Percentiles rank a stretch among this genome's conserved stretches.
These are phyloP conservation scores for Tetrapyrgos nigripes DNA, from an alignment of 1,284 basidiomycete genomes.

Conservation along the genomic window DNA sequence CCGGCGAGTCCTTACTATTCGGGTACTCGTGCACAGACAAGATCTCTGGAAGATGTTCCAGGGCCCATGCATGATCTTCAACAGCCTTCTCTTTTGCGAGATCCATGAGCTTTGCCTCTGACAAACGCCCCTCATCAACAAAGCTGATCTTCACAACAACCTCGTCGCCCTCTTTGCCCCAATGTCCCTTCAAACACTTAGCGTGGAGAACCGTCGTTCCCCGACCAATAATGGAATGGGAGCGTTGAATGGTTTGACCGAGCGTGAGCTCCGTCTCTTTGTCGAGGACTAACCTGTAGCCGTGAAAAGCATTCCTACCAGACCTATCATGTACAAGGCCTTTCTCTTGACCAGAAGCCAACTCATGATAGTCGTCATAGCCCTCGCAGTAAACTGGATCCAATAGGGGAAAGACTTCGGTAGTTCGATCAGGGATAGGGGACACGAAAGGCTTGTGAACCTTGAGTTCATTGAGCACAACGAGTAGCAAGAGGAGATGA, in stretches of 20 bases:
- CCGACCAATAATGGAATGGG: not conserved
- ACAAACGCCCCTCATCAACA: not conserved
- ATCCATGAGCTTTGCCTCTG: not conserved
- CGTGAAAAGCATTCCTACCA: no score
- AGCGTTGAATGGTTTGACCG: not conserved
- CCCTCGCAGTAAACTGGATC: no score
- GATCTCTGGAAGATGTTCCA: conserved; percentile 11
- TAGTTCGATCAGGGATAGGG: no score
- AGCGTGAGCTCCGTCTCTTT: no score
- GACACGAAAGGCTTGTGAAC: no score
- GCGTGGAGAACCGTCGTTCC: not conserved
- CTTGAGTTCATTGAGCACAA: no score
- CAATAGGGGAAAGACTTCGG: no score
- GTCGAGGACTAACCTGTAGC: no score
- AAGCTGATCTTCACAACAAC: conserved; percentile 13
- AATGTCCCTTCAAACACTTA: not conserved
- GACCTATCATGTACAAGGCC: no score
- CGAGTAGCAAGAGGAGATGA: no score
- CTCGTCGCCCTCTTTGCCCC: not conserved
- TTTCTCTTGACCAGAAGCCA: no score
- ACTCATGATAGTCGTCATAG: no score
- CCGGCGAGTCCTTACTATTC: not conserved
- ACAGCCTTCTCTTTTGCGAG: not conserved
- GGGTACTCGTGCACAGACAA: not conserved
- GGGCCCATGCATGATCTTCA: conserved; percentile 5